These are phyloP conservation scores for Clonostachys solani DNA, from an alignment of 2,329 filamentous ascomycete genomes.

Conservation along the genomic window DNA sequence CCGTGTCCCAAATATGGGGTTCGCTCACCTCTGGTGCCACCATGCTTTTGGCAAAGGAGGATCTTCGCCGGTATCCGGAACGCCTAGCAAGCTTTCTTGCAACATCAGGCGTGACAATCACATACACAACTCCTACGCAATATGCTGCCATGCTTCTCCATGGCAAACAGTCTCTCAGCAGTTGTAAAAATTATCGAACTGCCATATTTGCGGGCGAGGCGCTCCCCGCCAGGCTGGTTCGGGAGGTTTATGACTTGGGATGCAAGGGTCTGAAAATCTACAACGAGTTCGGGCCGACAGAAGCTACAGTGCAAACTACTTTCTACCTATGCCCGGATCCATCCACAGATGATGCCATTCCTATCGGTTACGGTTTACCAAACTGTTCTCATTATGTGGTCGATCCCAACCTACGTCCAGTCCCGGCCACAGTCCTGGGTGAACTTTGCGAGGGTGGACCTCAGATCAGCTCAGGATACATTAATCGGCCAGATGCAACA, in stretches of 20 bases:
- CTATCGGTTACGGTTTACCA: conserved; percentile 4
- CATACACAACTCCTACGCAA: conserved; percentile 33
- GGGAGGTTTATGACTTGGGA: conserved; percentile 4
- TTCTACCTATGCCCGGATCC: background rate
- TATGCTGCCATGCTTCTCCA: conserved; percentile 11
- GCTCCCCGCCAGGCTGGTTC: conserved; percentile 5
- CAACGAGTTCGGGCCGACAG: conserved; percentile 24
- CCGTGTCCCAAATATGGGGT: conserved; percentile 23
- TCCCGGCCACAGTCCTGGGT: conserved; percentile 4
- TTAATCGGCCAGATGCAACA: conserved; percentile 2
- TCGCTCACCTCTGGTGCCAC: conserved; percentile 23
- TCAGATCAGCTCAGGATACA: conserved; percentile 4
- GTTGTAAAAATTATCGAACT: conserved; percentile 11
- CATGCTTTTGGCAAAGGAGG: conserved; percentile 14
- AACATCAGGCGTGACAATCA: conserved; percentile 14
- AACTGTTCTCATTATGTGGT: conserved; percentile 33
- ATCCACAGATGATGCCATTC: background rate
- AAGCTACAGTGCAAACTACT: conserved; percentile 8
- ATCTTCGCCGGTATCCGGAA: background rate
- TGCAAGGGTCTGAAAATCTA: conserved; percentile 5
- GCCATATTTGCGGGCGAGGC: conserved; percentile 17
- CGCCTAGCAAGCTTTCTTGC: background rate
- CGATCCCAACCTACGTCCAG: conserved; percentile 14
- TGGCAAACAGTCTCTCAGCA: background rate
- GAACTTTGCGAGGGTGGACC: conserved; percentile 6